These are phyloP conservation scores for Didymella sp. DNA, from an alignment of 2,329 filamentous ascomycete genomes.

Conservation along the genomic window DNA sequence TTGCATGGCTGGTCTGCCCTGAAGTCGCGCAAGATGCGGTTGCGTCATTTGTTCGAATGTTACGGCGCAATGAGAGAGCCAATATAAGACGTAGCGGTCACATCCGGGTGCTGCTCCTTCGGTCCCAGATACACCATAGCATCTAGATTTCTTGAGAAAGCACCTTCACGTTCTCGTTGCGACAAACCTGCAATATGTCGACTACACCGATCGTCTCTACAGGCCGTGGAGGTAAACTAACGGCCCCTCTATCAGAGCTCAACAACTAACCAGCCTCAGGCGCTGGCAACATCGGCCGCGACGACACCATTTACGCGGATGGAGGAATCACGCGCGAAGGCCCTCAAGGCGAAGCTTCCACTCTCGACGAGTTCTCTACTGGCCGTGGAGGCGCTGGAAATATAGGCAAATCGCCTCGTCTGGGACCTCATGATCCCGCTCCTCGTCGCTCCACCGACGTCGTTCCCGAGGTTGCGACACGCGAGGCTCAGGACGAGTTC, in stretches of 20 bases:
- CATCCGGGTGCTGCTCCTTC: constrained; percentile 12
- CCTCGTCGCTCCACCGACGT: constrained; percentile 49
- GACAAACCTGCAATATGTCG: constrained; percentile 33
- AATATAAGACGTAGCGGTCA: constrained; percentile 41
- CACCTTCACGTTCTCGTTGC: constrained; percentile 19
- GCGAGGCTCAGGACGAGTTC: constrained; percentile 52
- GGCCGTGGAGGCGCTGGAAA: constrained; percentile 54
- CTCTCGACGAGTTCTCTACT: constrained; percentile 51
- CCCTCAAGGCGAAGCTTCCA: constrained; percentile 45
- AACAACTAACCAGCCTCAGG: constrained; percentile 49
- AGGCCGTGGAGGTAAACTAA: constrained; percentile 62
- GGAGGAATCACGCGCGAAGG: constrained; percentile 57
- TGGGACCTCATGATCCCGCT: constrained; percentile 33
- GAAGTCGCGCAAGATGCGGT: constrained; percentile 23
- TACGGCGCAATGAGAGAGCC: constrained; percentile 32
- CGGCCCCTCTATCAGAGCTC: neutral
- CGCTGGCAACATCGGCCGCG: constrained; percentile 64
- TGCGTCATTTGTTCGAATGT: constrained; percentile 41
- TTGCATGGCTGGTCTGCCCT: constrained; percentile 21
- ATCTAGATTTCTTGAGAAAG: constrained; percentile 5
- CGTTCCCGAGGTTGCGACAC: constrained; percentile 54
- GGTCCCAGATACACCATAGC: constrained; percentile 19
- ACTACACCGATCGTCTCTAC: constrained; percentile 58
- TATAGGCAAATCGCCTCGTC: constrained; percentile 47
- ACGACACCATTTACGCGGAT: constrained; percentile 56